Conservation (phyloP, 352 stramenopile species). For the Phytophthora rubi region DNA sequence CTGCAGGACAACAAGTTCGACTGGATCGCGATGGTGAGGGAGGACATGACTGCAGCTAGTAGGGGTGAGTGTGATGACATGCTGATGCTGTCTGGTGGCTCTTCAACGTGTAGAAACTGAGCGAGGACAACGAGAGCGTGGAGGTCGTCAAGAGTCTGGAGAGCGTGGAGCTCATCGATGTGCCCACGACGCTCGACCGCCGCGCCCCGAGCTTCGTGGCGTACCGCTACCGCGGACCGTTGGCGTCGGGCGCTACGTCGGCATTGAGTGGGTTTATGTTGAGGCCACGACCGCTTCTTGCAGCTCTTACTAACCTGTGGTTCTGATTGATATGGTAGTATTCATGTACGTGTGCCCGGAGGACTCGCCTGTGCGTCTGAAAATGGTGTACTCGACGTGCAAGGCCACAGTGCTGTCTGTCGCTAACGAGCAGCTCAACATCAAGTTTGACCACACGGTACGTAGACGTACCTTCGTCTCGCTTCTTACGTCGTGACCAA, state of each 20-base stretch:
- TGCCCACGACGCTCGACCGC: slow-evolving; percentile 61
- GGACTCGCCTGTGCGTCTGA: slow-evolving; percentile 82
- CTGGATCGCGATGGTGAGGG: slow-evolving; percentile 85
- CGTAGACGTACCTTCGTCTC: not conserved
- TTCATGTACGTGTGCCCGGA: slow-evolving; percentile 93
- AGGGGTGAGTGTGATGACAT: too few relatives aligned
- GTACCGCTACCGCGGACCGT: slow-evolving; percentile 66
- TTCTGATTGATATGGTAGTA: slow-evolving; percentile 41
- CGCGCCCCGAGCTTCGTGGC: slow-evolving; percentile 81
- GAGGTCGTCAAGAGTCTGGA: slow-evolving; percentile 84
- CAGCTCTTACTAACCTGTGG: too few relatives aligned
- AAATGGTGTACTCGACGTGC: slow-evolving; percentile 93
- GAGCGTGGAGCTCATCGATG: slow-evolving; percentile 70
- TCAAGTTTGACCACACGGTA: slow-evolving; percentile 79
- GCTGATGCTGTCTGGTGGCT: not conserved
- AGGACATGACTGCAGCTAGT: not conserved
- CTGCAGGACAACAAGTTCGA: slow-evolving; percentile 86
- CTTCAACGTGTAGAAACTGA: slow-evolving; percentile 64
- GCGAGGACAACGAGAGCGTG: slow-evolving; percentile 75
- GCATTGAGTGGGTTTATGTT: slow-evolving; percentile 44
- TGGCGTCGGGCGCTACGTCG: slow-evolving; percentile 41
- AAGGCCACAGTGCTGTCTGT: slow-evolving; percentile 86
- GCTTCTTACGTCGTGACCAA: not conserved
- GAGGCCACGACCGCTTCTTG: not conserved
- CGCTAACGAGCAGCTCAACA: slow-evolving; percentile 59